phyloP scores from a whole-genome alignment of 106 monocot species.

The Triglochin maritima region DNA sequence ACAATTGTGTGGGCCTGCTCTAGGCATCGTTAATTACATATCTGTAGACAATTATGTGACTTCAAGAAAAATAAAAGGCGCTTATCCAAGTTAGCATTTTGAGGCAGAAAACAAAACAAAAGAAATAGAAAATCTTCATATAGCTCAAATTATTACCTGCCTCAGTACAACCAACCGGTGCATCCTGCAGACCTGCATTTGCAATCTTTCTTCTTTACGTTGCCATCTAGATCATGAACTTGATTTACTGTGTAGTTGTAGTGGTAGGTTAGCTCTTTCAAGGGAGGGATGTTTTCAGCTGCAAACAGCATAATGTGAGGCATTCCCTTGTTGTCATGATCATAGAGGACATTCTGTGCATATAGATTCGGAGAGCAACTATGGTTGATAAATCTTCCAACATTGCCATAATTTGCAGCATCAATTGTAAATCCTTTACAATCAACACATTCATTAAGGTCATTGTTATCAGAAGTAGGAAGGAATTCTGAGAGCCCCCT shows the following conservation, averaged over 20 bases:
- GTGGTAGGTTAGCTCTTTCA: slow-evolving; percentile 66
- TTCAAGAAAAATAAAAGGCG: no score
- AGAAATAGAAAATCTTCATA: no score
- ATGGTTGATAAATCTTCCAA: slow-evolving; percentile 68
- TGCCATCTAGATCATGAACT: slow-evolving; percentile 55
- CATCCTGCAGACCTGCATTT: slow-evolving; percentile 48
- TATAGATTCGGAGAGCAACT: slow-evolving; percentile 57
- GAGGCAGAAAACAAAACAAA: no score
- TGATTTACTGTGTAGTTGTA: slow-evolving; percentile 53
- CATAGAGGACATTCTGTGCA: slow-evolving; percentile 68
- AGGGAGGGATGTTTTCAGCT: slow-evolving; percentile 48
- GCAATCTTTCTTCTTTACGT: slow-evolving; percentile 53
- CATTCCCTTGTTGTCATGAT: slow-evolving; percentile 55
- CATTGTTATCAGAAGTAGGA: slow-evolving; percentile 5
- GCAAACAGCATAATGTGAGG: slow-evolving; percentile 75
- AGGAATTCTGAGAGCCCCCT: slow-evolving; percentile 20
- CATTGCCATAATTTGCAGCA: slow-evolving; percentile 50
- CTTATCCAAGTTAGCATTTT: no score
- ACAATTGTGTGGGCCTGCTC: no score
- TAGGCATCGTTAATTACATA: no score
- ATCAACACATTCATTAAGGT: slow-evolving; percentile 7
- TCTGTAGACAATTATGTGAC: no score
- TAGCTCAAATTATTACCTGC: not conserved
- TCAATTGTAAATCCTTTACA: slow-evolving; percentile 42
- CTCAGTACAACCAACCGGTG: slow-evolving; percentile 57